Conservation (phyloP, 2,329 filamentous ascomycete species). For the Clarireedia monteithiana region DNA sequence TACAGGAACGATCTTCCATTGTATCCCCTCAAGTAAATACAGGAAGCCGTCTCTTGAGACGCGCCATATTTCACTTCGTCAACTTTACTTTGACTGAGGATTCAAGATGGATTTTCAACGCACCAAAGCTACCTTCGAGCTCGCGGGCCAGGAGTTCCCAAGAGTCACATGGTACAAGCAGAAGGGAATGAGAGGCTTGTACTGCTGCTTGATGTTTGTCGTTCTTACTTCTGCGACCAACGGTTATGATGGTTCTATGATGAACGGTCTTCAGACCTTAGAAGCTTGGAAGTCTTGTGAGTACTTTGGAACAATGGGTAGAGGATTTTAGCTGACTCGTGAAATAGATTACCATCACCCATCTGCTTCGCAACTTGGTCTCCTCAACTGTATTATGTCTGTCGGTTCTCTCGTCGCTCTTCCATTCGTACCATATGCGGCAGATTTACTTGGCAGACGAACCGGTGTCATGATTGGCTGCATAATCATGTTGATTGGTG, state of each 20-base stretch:
- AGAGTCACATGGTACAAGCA: slow-evolving; percentile 44
- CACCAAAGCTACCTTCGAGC: slow-evolving; percentile 24
- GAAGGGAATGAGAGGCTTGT: slow-evolving; percentile 48
- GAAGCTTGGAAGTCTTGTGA: slow-evolving; percentile 40
- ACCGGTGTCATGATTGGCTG: slow-evolving; percentile 40
- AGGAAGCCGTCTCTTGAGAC: no score
- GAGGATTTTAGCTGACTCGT: slow-evolving; percentile 32
- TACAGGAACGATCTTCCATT: background rate
- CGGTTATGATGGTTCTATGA: slow-evolving; percentile 36
- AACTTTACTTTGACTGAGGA: background rate
- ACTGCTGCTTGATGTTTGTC: slow-evolving; percentile 36
- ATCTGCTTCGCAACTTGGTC: slow-evolving; percentile 32
- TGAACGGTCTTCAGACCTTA: slow-evolving; percentile 41
- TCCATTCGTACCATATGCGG: slow-evolving; percentile 39
- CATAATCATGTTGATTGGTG: slow-evolving; percentile 38
- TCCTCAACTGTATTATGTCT: slow-evolving; percentile 41
- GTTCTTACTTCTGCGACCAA: slow-evolving; percentile 40
- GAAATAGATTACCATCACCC: slow-evolving; percentile 29
- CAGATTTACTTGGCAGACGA: slow-evolving; percentile 39
- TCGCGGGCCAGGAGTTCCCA: slow-evolving; percentile 26
- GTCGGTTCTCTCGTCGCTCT: slow-evolving; percentile 41
- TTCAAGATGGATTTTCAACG: slow-evolving; percentile 11
- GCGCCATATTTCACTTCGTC: no score
- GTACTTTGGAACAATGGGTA: slow-evolving; percentile 34
- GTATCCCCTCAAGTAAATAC: no score